Evolutionary conservation across 768 basidiomycete species (phyloP), one percentile per base, ranked within the genome.

Genomic region (Steccherinum ochraceum): DNA sequence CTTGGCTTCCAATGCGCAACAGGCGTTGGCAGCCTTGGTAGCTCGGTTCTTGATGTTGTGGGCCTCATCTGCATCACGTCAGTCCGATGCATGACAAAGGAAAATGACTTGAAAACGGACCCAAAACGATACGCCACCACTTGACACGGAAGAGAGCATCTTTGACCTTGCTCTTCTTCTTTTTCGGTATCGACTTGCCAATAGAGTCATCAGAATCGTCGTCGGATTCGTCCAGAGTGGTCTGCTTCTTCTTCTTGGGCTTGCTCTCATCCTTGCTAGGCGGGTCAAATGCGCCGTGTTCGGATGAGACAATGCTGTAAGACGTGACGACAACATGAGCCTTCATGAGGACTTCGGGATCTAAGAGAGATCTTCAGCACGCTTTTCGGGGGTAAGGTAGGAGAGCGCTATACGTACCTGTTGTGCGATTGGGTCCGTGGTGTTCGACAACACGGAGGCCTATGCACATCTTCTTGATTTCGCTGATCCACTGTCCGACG

Each of bases 401-500:
- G 3, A 19, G 5, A n/a, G 2, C 12, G 39, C 21, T 48, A 43
- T 1, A 60, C 77, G 30, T 56, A 89, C 89, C 77, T 35, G 80
- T 81, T 1, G 89, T 79, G 21, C 95, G 78, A 24, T 61, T 72
- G 4, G 84, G 62, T 0, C 95, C 96, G 44, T 97, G 93, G 64
- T 98, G 93, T 48, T 88, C 81, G 12, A 84, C 66, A 3, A 95
- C 91, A 0, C 72, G 77, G 4, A 95, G 69, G 1, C 73, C 73
- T 2, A 75, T 72, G 0, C 81, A 81, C 72, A 86, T 83, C 58
- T 84, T 89, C 48, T 77, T 65, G 43, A 93, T 82, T 64, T 99
- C 95, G 5, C 79, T 73, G 10, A 84, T 84, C 95, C 95, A 99
- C 66, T 99, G 96, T 12, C 79, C 78, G 49, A 96, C 83, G 12